These are phyloP conservation scores for Globisporangium irregulare DNA, from an alignment of 352 stramenopile genomes.

Conservation along the genomic window DNA sequence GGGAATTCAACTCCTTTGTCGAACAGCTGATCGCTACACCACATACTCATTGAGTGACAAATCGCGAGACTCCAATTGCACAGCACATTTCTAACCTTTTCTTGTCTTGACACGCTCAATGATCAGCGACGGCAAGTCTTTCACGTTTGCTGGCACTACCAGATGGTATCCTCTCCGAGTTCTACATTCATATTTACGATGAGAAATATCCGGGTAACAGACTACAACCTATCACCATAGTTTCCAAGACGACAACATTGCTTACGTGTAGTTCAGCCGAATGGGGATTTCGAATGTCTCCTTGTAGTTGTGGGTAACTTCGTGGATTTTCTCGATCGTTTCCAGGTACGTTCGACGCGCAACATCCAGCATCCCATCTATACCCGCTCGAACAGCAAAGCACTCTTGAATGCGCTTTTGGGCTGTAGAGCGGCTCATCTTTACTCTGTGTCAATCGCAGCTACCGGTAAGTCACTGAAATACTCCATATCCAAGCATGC, in stretches of 20 bases:
- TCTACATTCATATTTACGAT: conserved; percentile 24
- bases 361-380: conserved; percentile 86
- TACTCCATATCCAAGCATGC: not conserved
- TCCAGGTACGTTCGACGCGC: conserved; percentile 76
- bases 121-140: conserved; percentile 51
- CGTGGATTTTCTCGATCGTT: conserved; percentile 81
- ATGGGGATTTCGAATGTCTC: conserved; percentile 60
- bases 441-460: conserved; percentile 34
- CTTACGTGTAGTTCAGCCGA: conserved; percentile 79
- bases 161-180: conserved; percentile 71
- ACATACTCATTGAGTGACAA: conserved; percentile 6
- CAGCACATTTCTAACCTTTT: conserved; percentile 36
- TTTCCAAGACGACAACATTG: not conserved
- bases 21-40: conserved; percentile 77
- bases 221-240: not conserved
- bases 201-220: not conserved
- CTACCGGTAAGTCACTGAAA: not conserved
- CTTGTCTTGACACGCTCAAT: conserved; percentile 65
- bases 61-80: not conserved
- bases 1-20: conserved; percentile 81
- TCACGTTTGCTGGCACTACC: conserved; percentile 46
- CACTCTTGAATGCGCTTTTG: conserved; percentile 86
- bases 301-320: conserved; percentile 73
- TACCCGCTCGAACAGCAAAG: conserved; percentile 74
- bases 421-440: conserved; percentile 58